Conservation (phyloP, 768 basidiomycete species). For the Leucocoprinus sp. region DNA sequence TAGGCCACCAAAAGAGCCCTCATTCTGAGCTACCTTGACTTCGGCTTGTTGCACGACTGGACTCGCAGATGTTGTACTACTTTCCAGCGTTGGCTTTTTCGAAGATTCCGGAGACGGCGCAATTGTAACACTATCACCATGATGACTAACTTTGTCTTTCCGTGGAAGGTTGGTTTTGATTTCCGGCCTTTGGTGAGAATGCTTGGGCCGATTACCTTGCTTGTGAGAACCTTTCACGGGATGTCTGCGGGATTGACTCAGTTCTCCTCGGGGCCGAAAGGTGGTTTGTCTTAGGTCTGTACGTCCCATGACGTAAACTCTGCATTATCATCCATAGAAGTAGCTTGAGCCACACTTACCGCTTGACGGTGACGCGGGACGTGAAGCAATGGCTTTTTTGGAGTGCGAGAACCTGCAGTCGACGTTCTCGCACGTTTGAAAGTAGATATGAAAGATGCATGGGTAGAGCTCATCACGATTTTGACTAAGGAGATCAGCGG, state of each 20-base stretch:
- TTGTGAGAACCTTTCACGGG: neutral
- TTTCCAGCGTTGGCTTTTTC: neutral
- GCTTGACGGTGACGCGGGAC: neutral
- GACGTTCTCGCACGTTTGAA: conserved; percentile 4
- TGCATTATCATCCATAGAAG: neutral
- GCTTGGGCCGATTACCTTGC: neutral
- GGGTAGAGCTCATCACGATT: neutral
- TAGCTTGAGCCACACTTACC: neutral
- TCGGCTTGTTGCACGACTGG: neutral
- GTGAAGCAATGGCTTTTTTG: neutral
- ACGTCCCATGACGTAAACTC: neutral
- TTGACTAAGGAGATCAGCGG: neutral
- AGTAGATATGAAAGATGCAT: conserved; percentile 9
- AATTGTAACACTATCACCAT: neutral
- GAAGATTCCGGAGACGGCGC: neutral
- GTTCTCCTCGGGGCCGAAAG: neutral
- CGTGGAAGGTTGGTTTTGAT: neutral
- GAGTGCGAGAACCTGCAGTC: conserved; percentile 10
- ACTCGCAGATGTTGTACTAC: neutral
- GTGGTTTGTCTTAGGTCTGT: neutral
- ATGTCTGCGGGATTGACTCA: neutral
- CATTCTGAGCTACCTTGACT: neutral
- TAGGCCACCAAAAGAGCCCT: neutral
- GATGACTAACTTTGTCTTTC: neutral
- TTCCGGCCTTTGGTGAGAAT: neutral